Base-by-base conservation (phyloP, 2,329 filamentous ascomycete species). In the Coniosporium tulheliwenetii region DNA sequence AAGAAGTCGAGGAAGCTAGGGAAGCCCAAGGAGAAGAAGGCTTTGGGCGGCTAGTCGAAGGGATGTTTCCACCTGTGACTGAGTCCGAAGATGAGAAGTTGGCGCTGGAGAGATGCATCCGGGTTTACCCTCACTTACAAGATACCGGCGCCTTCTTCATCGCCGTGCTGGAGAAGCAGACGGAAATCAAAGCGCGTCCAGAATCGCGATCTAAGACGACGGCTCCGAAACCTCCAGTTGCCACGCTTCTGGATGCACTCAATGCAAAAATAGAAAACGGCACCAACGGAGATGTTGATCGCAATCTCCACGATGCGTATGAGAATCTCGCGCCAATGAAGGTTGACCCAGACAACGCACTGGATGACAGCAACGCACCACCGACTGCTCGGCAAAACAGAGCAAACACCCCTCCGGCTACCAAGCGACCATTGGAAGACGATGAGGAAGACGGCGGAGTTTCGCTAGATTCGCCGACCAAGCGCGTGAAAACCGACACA, bases 131-230 rank as follows among this genome's bases (percentile, higher is more conserved):
- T 30, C 91, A 98, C 60, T 73, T 86, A 55, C 91, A 98, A 62
- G 86, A 98, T 52, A 98, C 91, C 2, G 91, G 91, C 42, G 89
- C 82, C 15, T 98, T 98, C 70, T 98, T 98, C 66, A 95, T 98
- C 56, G 81, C 86, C 0, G 87, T 95, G 0, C 65, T 98, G 13
- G 83, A 95, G 66, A 98, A 98, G 71, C 79, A 80, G 57, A 73
- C 76, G 19, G 91, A 95, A 48, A 86, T 93, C 58, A 81, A 74
- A 57, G 81, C 79, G 8, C 82, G 74, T 59, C 78, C 79, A 15
- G 83, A 91, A 59, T 70, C 73, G 4, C 67, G 70, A 42, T 56
- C 62, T 41, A 73, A 71, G 53, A 50, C 55, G 8, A 43, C 43
- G 16, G 45, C 39, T 33, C 43, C 26, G n/a, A 39, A 44, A 15